Conservation (phyloP, 192 early-diverging fungal species). For the Phlyctochytrium planicorne region DNA sequence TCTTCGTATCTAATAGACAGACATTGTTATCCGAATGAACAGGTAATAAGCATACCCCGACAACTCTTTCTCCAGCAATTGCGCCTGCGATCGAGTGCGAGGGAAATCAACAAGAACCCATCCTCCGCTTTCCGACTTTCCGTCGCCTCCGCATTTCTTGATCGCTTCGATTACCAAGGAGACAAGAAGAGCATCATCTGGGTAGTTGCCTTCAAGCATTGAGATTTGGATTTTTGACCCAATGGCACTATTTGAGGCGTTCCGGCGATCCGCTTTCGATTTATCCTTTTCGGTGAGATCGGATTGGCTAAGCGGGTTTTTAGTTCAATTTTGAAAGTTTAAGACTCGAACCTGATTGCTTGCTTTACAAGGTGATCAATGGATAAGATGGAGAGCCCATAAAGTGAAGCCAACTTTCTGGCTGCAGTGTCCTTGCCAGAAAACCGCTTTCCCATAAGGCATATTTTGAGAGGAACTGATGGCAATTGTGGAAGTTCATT, state of each 20-base stretch:
- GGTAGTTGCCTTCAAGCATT: constrained; percentile 44
- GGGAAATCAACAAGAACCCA: constrained; percentile 60
- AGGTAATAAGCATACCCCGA: constrained; percentile 42
- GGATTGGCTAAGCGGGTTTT: neutral
- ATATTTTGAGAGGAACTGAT: constrained; percentile 46
- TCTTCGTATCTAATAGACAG: constrained; percentile 53
- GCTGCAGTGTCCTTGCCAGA: constrained; percentile 51
- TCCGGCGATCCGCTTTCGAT: constrained; percentile 12
- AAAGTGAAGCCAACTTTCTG: constrained; percentile 35
- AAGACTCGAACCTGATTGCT: constrained; percentile 41
- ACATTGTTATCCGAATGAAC: neutral
- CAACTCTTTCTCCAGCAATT: constrained; percentile 57
- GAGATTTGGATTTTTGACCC: constrained; percentile 48
- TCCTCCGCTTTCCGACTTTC: constrained; percentile 28
- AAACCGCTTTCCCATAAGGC: constrained; percentile 55
- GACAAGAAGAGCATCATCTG: constrained; percentile 52
- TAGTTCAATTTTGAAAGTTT: neutral
- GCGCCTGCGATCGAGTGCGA: constrained; percentile 48
- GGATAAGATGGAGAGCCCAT: constrained; percentile 32
- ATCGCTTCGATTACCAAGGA: constrained; percentile 53
- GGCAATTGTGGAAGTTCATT: constrained; percentile 37
- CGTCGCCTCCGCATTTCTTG: constrained; percentile 20
- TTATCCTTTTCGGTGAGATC: constrained; percentile 21
- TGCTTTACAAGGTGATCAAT: constrained; percentile 49
- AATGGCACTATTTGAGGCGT: constrained; percentile 30